These are phyloP conservation scores for Massarina eburnea DNA, from an alignment of 2,329 filamentous ascomycete genomes.

Conservation along the genomic window DNA sequence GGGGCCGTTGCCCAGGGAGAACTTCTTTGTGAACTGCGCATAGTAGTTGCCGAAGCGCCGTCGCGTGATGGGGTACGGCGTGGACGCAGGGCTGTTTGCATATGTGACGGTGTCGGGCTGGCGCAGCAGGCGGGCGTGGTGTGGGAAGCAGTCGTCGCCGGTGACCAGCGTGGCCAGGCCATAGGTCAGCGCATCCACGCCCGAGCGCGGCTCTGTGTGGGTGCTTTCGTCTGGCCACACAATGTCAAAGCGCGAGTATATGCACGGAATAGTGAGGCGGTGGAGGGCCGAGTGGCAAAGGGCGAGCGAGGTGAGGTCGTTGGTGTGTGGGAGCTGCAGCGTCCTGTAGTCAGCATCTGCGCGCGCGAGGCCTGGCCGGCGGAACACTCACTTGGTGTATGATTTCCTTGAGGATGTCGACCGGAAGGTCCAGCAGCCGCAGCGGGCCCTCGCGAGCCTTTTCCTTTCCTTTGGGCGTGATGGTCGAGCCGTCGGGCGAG, in stretches of 20 bases:
- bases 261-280: slow-evolving; percentile 71
- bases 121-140: slow-evolving; percentile 39
- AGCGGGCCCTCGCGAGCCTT: slow-evolving; percentile 58
- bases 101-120: slow-evolving; percentile 4
- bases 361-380: background rate
- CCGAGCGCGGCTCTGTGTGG: slow-evolving; percentile 65
- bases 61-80: slow-evolving; percentile 40
- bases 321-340: slow-evolving; percentile 72
- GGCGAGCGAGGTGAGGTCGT: slow-evolving; percentile 77
- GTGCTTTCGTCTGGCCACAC: slow-evolving; percentile 77
- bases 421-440: slow-evolving; percentile 70
- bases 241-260: slow-evolving; percentile 85
- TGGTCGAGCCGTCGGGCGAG: slow-evolving; percentile 28
- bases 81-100: slow-evolving; percentile 13
- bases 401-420: slow-evolving; percentile 77
- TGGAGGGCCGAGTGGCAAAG: slow-evolving; percentile 78
- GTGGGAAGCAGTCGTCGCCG: slow-evolving; percentile 65
- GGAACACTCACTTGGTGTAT: slow-evolving; percentile 67
- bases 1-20: slow-evolving; percentile 82
- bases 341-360: slow-evolving; percentile 15
- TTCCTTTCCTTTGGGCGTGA: slow-evolving; percentile 54
- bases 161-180: slow-evolving; percentile 79
- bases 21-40: slow-evolving; percentile 76
- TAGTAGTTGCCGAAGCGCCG: slow-evolving; percentile 70
- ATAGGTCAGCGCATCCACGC: slow-evolving; percentile 81